Percentiles rank a stretch among this genome's conserved stretches.
Conservation (phyloP, 2,329 filamentous ascomycete species). For the Paecilomyces variotii region DNA sequence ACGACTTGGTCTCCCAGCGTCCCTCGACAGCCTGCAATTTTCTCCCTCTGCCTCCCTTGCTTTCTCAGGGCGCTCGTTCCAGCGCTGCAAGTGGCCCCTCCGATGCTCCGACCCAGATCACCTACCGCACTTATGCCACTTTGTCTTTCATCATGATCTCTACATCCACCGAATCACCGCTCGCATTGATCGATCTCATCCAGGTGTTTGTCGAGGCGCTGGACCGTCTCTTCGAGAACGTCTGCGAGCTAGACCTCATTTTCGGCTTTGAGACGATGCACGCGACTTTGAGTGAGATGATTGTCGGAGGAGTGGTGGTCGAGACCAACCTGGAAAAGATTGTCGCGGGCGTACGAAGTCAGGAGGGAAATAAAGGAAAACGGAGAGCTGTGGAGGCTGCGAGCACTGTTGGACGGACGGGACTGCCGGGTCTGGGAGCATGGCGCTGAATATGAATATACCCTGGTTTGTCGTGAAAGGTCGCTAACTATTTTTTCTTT, state of each 20-base stretch:
- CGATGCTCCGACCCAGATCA: slow-evolving; percentile 89
- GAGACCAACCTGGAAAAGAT: slow-evolving; percentile 87
- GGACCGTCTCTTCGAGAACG: slow-evolving; percentile 93
- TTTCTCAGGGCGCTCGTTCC: slow-evolving; percentile 45
- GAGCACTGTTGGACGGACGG: slow-evolving; percentile 29
- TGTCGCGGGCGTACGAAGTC: slow-evolving; percentile 66
- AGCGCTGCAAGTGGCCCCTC: slow-evolving; percentile 53
- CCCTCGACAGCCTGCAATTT: slow-evolving; percentile 95
- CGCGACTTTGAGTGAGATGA: slow-evolving; percentile 84
- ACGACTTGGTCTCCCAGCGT: slow-evolving; percentile 86
- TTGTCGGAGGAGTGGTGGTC: slow-evolving; percentile 88
- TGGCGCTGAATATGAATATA: slow-evolving; percentile 27
- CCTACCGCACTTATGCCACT: slow-evolving; percentile 96
- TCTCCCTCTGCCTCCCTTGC: slow-evolving; percentile 65
- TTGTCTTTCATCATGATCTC: slow-evolving; percentile 98
- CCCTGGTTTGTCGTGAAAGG: neutral
- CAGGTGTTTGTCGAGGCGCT: slow-evolving; percentile 97
- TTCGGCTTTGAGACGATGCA: slow-evolving; percentile 99
- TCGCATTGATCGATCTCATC: slow-evolving; percentile 91
- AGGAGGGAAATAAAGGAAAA: slow-evolving; percentile 37
- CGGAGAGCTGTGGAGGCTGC: slow-evolving; percentile 36
- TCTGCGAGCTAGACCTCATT: slow-evolving; percentile 95
- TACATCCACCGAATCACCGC: slow-evolving; percentile 89
- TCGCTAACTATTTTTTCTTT: neutral
- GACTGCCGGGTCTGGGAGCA: slow-evolving; percentile 30